Evolutionary conservation across 164 flowering plant species (phyloP).

Genomic region (Dillenia turbinata): DNA sequence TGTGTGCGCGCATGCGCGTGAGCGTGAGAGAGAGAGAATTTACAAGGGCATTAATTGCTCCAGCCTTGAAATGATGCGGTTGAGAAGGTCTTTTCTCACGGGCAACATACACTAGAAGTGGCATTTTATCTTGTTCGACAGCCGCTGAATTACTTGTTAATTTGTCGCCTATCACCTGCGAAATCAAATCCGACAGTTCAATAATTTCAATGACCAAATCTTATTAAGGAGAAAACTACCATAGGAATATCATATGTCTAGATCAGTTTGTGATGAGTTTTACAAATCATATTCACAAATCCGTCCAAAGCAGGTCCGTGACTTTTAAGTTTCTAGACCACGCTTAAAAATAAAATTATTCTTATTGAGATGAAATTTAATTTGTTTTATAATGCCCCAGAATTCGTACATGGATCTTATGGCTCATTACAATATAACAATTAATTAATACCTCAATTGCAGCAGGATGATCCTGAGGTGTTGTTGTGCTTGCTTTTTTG

Average conservation of each 20-base stretch:
- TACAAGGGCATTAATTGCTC: slow-evolving; percentile 56
- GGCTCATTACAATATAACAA: no score
- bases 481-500: background rate
- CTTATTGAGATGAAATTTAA: no score
- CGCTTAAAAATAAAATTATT: no score
- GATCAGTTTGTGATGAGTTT: no score
- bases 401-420: no score
- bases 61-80: slow-evolving; percentile 55
- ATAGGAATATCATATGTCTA: no score
- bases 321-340: no score
- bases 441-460: slow-evolving; percentile 17
- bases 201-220: no score
- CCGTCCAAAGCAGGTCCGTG: no score
- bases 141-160: background rate
- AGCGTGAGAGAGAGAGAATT: slow-evolving; percentile 2
- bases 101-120: slow-evolving; percentile 47
- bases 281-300: no score
- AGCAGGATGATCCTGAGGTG: slow-evolving; percentile 16
- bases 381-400: no score
- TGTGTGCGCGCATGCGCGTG: background rate
- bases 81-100: slow-evolving; percentile 42
- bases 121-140: slow-evolving; percentile 15
- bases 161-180: slow-evolving; percentile 9
- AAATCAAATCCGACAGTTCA: background rate
- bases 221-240: no score